These are phyloP conservation scores for Pythium aquatile DNA, from an alignment of 352 stramenopile genomes.

Conservation along the genomic window DNA sequence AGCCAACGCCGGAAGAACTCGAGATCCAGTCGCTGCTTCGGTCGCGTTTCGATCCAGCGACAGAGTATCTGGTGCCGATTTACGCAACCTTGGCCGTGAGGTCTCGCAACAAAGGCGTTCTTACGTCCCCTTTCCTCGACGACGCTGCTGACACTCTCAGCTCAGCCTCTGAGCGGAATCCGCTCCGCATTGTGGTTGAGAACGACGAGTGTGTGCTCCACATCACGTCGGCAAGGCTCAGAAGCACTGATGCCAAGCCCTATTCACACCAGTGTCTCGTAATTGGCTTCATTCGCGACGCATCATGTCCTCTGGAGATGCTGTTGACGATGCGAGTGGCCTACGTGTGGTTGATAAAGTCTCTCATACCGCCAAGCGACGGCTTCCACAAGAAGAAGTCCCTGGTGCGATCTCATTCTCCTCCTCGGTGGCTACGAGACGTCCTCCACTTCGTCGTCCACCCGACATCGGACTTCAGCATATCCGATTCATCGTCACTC, in stretches of 20 bases:
- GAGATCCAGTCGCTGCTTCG: conserved; percentile 17
- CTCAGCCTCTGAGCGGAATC: not conserved
- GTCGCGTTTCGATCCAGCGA: conserved; percentile 36
- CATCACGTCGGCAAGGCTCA: conserved; percentile 15
- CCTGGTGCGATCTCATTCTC: not conserved
- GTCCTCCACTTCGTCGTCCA: conserved; percentile 52
- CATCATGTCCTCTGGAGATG: conserved; percentile 31
- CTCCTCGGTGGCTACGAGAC: conserved; percentile 52
- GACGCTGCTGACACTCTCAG: conserved; percentile 4
- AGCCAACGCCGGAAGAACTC: conserved; percentile 18
- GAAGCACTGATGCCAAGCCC: not conserved
- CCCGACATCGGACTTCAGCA: conserved; percentile 43
- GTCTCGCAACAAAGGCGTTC: conserved; percentile 25
- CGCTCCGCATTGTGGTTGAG: conserved; percentile 31
- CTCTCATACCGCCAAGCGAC: not conserved
- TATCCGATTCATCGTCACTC: not conserved
- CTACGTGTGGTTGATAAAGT: conserved; percentile 44
- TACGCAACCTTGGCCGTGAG: conserved; percentile 40
- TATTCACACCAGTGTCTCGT: not conserved
- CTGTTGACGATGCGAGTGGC: conserved; percentile 30
- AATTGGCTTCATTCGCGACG: conserved; percentile 38
- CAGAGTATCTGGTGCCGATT: conserved; percentile 50
- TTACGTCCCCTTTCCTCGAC: conserved; percentile 33
- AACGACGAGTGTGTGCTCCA: conserved; percentile 47
- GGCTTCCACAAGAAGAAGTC: not conserved